phyloP scores from a whole-genome alignment of 2,329 filamentous ascomycete genomes.

The Madurella mycetomatis region DNA sequence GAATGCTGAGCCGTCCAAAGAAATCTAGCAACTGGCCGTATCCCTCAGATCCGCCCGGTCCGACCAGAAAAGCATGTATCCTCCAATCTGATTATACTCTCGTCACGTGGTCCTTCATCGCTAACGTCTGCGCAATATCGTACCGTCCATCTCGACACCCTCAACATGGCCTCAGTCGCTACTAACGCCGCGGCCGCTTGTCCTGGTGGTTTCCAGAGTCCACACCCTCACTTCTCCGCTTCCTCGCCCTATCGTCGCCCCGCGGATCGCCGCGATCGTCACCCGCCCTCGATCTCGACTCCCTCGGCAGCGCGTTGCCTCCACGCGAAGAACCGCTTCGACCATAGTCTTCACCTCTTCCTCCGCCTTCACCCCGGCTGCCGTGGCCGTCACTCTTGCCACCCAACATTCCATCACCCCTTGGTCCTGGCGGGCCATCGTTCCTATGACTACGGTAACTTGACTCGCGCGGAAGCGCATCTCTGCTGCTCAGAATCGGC shows the following conservation, averaged over 20 bases:
- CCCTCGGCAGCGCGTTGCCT: conserved; percentile 17
- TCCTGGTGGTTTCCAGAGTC: conserved; percentile 43
- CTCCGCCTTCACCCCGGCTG: conserved; percentile 30
- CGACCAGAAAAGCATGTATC: not conserved
- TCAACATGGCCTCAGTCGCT: conserved; percentile 6
- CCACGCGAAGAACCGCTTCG: conserved; percentile 33
- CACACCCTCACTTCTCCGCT: conserved; percentile 45
- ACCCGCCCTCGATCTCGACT: conserved; percentile 24
- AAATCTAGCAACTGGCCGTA: not conserved
- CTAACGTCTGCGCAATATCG: not conserved
- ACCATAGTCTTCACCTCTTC: conserved; percentile 34
- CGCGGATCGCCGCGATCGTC: conserved; percentile 32
- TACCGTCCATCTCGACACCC: not conserved
- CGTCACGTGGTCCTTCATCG: not conserved
- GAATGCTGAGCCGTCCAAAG: not conserved
- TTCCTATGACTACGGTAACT: conserved; percentile 29
- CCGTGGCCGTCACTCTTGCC: conserved; percentile 17
- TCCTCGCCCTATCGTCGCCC: conserved; percentile 31
- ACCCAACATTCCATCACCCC: conserved; percentile 11
- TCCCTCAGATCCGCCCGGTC: not conserved
- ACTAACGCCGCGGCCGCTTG: conserved; percentile 51
- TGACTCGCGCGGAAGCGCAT: conserved; percentile 30
- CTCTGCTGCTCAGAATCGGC: conserved; percentile 17
- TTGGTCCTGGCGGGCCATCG: conserved; percentile 14
- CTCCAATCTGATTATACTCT: not conserved